Percentiles rank a stretch among this genome's conserved stretches.
Evolutionary conservation across 2,329 filamentous ascomycete genomes (phyloP).

Genomic region (Exophiala oligosperma): DNA sequence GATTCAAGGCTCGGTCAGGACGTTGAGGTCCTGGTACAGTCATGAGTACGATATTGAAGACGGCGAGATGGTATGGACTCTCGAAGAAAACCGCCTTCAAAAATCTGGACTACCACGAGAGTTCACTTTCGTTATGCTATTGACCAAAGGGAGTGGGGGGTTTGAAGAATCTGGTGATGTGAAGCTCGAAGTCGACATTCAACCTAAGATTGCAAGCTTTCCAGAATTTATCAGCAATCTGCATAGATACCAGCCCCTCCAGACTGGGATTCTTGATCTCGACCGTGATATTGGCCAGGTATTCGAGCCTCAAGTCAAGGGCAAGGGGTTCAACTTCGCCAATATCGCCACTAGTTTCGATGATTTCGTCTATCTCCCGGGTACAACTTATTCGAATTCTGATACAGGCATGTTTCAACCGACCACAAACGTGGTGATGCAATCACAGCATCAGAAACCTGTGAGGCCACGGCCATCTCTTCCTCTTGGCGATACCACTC

Average conservation of each 20-base stretch:
- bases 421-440: neutral
- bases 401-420: slow-evolving; percentile 7
- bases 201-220: slow-evolving; percentile 42
- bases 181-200: slow-evolving; percentile 42
- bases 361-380: slow-evolving; percentile 48
- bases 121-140: slow-evolving; percentile 53
- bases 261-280: slow-evolving; percentile 41
- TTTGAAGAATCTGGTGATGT: slow-evolving; percentile 38
- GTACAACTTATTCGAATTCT: slow-evolving; percentile 38
- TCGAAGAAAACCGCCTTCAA: slow-evolving; percentile 52
- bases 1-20: slow-evolving; percentile 49
- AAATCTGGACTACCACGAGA: slow-evolving; percentile 51
- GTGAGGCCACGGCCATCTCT: neutral
- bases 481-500: slow-evolving; percentile 11
- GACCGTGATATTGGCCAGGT: slow-evolving; percentile 45
- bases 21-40: slow-evolving; percentile 37
- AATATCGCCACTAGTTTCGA: slow-evolving; percentile 42
- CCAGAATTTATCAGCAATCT: slow-evolving; percentile 42
- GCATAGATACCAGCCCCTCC: slow-evolving; percentile 40
- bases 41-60: slow-evolving; percentile 43
- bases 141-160: slow-evolving; percentile 41
- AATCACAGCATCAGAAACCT: neutral
- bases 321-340: slow-evolving; percentile 49
- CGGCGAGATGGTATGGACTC: slow-evolving; percentile 50
- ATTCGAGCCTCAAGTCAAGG: slow-evolving; percentile 39